Conservation (phyloP, 495 filamentous ascomycete species). For the Astrocystis sublimbata region DNA sequence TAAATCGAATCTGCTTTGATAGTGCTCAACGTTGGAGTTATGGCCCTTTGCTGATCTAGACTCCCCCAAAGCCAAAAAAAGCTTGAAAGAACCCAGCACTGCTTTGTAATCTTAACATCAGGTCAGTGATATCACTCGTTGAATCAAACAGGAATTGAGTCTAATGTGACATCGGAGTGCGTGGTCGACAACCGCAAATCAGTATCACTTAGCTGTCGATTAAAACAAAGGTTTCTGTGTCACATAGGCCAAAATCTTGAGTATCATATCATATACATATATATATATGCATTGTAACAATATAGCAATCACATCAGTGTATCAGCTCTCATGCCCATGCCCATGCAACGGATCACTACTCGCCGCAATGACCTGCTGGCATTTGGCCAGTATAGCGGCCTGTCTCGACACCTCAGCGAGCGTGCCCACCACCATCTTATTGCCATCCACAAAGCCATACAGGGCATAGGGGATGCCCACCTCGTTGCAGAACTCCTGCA, state of each 20-base stretch:
- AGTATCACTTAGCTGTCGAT: too few species aligned
- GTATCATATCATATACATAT: constrained; percentile 14
- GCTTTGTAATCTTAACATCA: not conserved
- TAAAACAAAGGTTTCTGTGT: too few species aligned
- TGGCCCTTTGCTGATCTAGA: not conserved
- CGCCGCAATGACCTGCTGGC: constrained; percentile 61
- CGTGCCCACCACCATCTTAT: constrained; percentile 80
- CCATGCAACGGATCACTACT: constrained; percentile 41
- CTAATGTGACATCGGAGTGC: too few species aligned
- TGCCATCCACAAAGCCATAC: constrained; percentile 92
- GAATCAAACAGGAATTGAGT: constrained; percentile 13
- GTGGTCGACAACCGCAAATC: too few species aligned
- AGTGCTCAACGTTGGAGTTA: not conserved
- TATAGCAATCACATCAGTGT: constrained; percentile 3
- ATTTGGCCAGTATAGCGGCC: constrained; percentile 82
- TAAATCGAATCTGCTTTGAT: not conserved
- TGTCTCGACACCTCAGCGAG: constrained; percentile 87
- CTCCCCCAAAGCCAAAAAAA: not conserved
- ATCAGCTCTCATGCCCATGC: constrained; percentile 29
- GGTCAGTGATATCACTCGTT: not conserved
- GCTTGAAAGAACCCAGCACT: not conserved
- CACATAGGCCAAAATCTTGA: too few species aligned
- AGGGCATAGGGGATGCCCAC: constrained; percentile 91
- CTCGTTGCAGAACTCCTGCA: constrained; percentile 87
- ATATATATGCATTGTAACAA: too few species aligned